These are phyloP conservation scores for Trametes cubensis DNA, from an alignment of 768 basidiomycete genomes.

Conservation along the genomic window DNA sequence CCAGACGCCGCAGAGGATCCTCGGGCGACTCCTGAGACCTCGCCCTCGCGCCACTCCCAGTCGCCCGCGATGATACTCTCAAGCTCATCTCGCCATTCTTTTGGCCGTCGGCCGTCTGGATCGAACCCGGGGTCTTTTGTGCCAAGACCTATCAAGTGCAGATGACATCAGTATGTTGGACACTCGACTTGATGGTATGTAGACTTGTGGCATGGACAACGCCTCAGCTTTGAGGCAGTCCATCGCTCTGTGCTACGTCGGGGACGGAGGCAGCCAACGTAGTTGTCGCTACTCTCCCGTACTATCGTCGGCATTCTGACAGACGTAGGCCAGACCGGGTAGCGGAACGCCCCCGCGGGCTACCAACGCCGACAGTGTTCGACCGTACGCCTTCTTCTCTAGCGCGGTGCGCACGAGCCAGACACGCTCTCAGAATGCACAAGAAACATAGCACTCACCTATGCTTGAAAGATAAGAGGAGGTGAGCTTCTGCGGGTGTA, in stretches of 20 bases:
- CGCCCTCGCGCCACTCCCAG: constrained; percentile 66
- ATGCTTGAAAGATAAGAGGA: constrained; percentile 29
- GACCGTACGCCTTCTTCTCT: background rate
- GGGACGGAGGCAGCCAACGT: too few relatives aligned
- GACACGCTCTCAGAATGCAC: background rate
- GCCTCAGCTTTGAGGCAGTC: too few relatives aligned
- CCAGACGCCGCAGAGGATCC: constrained; percentile 45
- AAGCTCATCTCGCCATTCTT: constrained; percentile 56
- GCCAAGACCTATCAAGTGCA: constrained; percentile 27
- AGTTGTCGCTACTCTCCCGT: too few relatives aligned
- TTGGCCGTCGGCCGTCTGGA: constrained; percentile 51
- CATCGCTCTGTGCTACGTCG: too few relatives aligned
- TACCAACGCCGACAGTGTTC: background rate
- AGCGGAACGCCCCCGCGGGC: too few relatives aligned
- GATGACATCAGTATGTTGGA: background rate
- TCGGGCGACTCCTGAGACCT: constrained; percentile 57
- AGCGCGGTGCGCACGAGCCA: background rate
- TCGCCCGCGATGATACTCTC: constrained; percentile 69
- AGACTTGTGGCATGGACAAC: too few relatives aligned
- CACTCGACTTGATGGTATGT: too few relatives aligned
- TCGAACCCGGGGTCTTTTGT: constrained; percentile 44
- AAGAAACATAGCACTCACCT: constrained; percentile 17
- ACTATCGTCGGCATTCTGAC: too few relatives aligned
- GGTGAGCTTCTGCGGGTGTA: constrained; percentile 31
- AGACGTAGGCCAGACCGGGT: too few relatives aligned